A percentile compares a stretch with the other conserved stretches of the same genome.
Conservation (phyloP, 2,329 filamentous ascomycete genomes). For the Rutstroemia sydowiana region DNA sequence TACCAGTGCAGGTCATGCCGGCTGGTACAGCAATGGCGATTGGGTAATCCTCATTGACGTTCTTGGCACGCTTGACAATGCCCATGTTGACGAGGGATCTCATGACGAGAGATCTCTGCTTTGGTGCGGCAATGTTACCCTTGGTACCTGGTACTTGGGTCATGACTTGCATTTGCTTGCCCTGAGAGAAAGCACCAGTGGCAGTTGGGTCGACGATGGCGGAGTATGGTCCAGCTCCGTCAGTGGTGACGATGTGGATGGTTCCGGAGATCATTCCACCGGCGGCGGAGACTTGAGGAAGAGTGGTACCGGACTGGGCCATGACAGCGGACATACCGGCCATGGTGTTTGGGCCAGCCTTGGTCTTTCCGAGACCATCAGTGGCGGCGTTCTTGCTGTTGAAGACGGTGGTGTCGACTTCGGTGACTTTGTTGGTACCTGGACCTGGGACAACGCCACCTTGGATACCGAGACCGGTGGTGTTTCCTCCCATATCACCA, state of each 20-base stretch:
- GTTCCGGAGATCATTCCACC: constrained; percentile 55
- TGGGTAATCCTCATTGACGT: constrained; percentile 37
- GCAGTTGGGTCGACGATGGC: constrained; percentile 58
- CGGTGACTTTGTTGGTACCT: constrained; percentile 36
- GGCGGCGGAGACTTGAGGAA: constrained; percentile 52
- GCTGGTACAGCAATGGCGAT: constrained; percentile 36
- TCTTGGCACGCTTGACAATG: constrained; percentile 28
- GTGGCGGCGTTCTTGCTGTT: constrained; percentile 44
- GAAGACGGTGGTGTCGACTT: constrained; percentile 42
- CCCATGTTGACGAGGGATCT: constrained; percentile 24
- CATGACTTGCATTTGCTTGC: constrained; percentile 47
- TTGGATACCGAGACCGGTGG: constrained; percentile 36
- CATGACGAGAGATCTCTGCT: constrained; percentile 21
- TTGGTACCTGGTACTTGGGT: constrained; percentile 41
- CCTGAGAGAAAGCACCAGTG: constrained; percentile 41
- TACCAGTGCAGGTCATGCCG: constrained; percentile 49
- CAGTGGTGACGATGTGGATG: constrained; percentile 59
- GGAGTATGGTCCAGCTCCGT: constrained; percentile 49
- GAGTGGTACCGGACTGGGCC: constrained; percentile 44
- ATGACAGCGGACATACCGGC: constrained; percentile 50
- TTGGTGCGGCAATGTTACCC: constrained; percentile 32
- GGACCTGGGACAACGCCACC: constrained; percentile 36
- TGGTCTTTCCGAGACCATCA: constrained; percentile 50
- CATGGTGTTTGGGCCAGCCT: constrained; percentile 47
- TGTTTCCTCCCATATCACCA: constrained; percentile 37